Evolutionary conservation across 345 rosid species (phyloP), one percentile per base, ranked within the genome.

Genomic region (sweet orange (Citrus sinensis)): DNA sequence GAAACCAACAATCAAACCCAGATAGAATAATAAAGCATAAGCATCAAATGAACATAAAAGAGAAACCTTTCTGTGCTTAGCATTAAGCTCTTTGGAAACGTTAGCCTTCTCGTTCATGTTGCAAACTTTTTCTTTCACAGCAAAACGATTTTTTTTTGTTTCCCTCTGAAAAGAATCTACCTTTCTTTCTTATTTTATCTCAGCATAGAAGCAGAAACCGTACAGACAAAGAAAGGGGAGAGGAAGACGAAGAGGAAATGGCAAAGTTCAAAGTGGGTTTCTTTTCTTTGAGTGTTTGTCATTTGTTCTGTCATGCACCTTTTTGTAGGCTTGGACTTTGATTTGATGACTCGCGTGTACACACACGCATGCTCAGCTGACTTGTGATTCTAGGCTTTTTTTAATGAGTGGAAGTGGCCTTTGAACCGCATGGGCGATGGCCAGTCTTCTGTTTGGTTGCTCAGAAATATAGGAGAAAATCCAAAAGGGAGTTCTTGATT

Each of bases 51-150:
- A 39, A 63, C 27, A 60, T 2, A 34, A 55, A 83, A 78, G 27
- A 55, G 66, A 11, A 70, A 91, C 94, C 94, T 91, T 89, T 80
- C 83, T 76, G 34, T 91, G 94, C 82, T 85, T 91, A 2, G 83
- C 88, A 39, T 85, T 88, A 49, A 87, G 91, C 80, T 86, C 89
- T 80, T 88, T 87, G 56, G 94, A 89, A 80, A 91, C 94, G 59
- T 70, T 67, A 54, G 91, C 92, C 84, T 91, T 91, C 86, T 81
- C 80, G 86, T 91, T 91, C 94, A 91, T 91, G 80, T 61, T 76
- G 68, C 63, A 37, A 40, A 60, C 46, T 35, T 20, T 73, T 51
- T 73, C 10, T 68, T 56, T 42, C 6, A 51, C 64, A 65, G 5
- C 1, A 55, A 62, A 37, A 54, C 22, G 27, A 7, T 16, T 34